phyloP scores from a whole-genome alignment of 805 yeast genomes.

The Saccharomycopsis schoenii region DNA sequence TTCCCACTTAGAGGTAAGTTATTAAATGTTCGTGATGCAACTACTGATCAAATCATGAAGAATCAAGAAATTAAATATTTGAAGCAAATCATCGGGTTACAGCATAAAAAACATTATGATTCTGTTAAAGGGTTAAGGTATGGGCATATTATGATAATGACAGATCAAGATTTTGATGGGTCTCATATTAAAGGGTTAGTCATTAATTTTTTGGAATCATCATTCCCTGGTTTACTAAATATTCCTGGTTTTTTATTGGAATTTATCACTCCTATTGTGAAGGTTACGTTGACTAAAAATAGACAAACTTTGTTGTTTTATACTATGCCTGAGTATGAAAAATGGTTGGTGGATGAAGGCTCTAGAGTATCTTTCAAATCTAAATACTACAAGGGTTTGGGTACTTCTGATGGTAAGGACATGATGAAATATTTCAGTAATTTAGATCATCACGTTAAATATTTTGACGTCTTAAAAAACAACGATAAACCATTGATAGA shows the following conservation, averaged over 20 bases:
- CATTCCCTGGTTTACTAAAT: constrained; percentile 86
- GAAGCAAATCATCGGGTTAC: constrained; percentile 90
- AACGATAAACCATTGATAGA: constrained; percentile 74
- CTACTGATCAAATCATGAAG: constrained; percentile 88
- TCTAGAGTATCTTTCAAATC: constrained; percentile 70
- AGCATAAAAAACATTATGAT: constrained; percentile 79
- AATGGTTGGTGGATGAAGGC: constrained; percentile 86
- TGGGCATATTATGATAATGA: constrained; percentile 97
- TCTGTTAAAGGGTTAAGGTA: constrained; percentile 71
- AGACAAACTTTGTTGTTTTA: constrained; percentile 55
- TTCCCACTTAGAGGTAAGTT: constrained; percentile 93
- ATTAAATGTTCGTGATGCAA: constrained; percentile 91
- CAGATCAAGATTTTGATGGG: constrained; percentile 99
- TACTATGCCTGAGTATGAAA: constrained; percentile 91
- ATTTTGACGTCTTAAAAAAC: constrained; percentile 70
- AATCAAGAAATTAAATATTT: constrained; percentile 92
- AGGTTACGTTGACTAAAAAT: constrained; percentile 68
- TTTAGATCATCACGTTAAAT: constrained; percentile 76
- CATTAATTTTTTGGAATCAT: constrained; percentile 84
- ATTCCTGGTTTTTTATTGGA: constrained; percentile 89
- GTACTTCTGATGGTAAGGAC: constrained; percentile 81
- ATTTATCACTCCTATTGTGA: constrained; percentile 93
- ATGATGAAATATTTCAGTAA: constrained; percentile 82
- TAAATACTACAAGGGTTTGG: constrained; percentile 97
- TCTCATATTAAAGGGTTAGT: constrained; percentile 94